phyloP scores from a whole-genome alignment of 345 rosid genomes.

The Atalantia buxifolia region DNA sequence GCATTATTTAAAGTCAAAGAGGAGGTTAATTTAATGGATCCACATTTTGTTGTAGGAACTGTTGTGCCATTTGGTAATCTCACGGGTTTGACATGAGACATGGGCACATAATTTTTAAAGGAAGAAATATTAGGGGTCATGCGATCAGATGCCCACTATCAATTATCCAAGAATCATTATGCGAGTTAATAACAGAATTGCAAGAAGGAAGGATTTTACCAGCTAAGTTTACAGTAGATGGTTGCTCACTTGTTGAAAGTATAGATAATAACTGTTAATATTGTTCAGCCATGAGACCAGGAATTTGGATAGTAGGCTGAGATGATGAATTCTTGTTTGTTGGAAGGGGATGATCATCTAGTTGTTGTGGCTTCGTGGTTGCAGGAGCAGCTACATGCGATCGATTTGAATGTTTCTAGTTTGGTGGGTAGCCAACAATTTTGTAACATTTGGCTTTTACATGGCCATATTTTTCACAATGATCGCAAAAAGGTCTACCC shows the following conservation, averaged over 20 bases:
- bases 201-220: not conserved
- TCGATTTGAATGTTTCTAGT: not conserved
- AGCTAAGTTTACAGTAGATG: not conserved
- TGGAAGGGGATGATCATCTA: not conserved
- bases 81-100: not conserved
- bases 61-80: not conserved
- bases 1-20: too few species aligned
- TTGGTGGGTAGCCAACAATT: not conserved
- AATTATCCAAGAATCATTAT: not conserved
- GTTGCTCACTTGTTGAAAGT: not conserved
- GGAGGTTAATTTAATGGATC: too few species aligned
- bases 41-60: not conserved
- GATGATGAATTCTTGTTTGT: not conserved
- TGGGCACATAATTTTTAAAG: not conserved
- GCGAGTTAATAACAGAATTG: not conserved
- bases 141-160: not conserved
- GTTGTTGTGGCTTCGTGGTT: not conserved
- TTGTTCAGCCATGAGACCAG: not conserved
- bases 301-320: not conserved
- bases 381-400: not conserved
- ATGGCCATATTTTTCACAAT: not conserved
- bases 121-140: not conserved
- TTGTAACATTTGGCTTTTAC: not conserved
- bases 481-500: not conserved
- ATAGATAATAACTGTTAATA: not conserved